Evolutionary conservation across 768 basidiomycete genomes (phyloP).

Genomic region (Mycena latifolia): DNA sequence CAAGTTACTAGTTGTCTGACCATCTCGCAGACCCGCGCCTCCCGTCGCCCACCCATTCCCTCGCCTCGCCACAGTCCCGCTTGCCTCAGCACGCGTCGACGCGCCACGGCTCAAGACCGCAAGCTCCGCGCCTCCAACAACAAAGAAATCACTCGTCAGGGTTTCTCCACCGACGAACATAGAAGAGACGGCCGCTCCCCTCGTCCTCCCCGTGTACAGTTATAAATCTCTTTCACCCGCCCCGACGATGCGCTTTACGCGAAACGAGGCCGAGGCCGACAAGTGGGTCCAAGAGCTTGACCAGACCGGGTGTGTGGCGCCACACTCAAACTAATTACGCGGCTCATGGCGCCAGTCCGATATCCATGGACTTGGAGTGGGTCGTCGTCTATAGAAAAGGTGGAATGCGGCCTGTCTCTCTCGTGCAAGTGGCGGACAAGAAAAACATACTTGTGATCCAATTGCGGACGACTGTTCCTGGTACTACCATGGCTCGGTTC

Average conservation of each 20-base stretch:
- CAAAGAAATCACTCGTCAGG: conserved; percentile 13
- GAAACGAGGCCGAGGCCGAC: conserved; percentile 27
- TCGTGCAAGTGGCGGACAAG: conserved; percentile 34
- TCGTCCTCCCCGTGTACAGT: conserved; percentile 25
- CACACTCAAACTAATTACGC: neutral
- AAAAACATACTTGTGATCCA: conserved; percentile 27
- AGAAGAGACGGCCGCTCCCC: neutral
- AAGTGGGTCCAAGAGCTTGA: conserved; percentile 27
- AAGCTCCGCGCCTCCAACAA: neutral
- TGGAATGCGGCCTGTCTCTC: conserved; percentile 20
- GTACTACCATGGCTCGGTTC: conserved; percentile 29
- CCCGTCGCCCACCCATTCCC: conserved; percentile 11
- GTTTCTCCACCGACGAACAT: neutral
- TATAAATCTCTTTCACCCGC: conserved; percentile 13
- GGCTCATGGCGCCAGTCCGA: conserved; percentile 1
- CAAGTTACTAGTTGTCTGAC: neutral
- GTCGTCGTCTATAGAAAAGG: conserved; percentile 19
- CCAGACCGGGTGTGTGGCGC: conserved; percentile 16
- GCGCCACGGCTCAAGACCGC: conserved; percentile 3
- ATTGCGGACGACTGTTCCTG: neutral
- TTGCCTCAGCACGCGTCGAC: neutral
- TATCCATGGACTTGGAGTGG: conserved; percentile 35
- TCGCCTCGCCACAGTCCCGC: neutral
- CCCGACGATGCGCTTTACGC: conserved; percentile 24
- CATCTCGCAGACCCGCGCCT: neutral